These are phyloP conservation scores for Hypomyces rosellus DNA, from an alignment of 2,329 filamentous ascomycete genomes.

Conservation along the genomic window DNA sequence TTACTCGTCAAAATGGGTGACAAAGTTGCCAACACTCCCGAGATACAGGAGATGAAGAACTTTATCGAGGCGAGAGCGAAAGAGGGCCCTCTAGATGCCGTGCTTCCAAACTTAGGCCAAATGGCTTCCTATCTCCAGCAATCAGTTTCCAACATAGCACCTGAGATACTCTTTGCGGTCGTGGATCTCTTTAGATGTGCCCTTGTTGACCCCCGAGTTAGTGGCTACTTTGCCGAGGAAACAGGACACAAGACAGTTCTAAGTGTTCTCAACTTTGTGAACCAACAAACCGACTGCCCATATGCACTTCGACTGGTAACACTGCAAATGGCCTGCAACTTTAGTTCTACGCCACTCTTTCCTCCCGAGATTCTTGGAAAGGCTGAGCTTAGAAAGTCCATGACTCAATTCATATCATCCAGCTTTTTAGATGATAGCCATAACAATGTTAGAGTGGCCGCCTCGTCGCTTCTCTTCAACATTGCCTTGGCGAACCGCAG, in stretches of 20 bases:
- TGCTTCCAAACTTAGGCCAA: conserved; percentile 62
- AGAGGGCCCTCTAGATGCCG: conserved; percentile 55
- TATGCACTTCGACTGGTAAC: conserved; percentile 81
- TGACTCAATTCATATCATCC: conserved; percentile 66
- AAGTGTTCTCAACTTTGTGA: conserved; percentile 55
- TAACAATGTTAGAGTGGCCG: conserved; percentile 69
- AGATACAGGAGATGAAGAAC: conserved; percentile 57
- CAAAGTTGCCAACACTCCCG: conserved; percentile 46
- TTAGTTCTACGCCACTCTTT: conserved; percentile 72
- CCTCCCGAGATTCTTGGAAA: conserved; percentile 54
- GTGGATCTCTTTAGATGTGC: conserved; percentile 80
- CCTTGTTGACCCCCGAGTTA: conserved; percentile 70
- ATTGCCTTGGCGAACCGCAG: conserved; percentile 65
- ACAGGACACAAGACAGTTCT: conserved; percentile 55
- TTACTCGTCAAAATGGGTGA: conserved; percentile 69
- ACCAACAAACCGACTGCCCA: conserved; percentile 52
- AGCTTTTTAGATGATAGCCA: conserved; percentile 74
- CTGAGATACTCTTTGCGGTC: conserved; percentile 67
- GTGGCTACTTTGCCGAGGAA: conserved; percentile 79
- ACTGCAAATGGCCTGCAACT: conserved; percentile 75
- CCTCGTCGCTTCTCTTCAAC: conserved; percentile 79
- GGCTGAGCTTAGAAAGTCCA: conserved; percentile 44
- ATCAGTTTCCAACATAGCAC: conserved; percentile 49
- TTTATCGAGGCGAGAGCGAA: conserved; percentile 62
- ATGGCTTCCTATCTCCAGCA: conserved; percentile 57